These are phyloP conservation scores for Halophytophthora polymorphica DNA, from an alignment of 352 stramenopile species.

Conservation along the genomic window DNA sequence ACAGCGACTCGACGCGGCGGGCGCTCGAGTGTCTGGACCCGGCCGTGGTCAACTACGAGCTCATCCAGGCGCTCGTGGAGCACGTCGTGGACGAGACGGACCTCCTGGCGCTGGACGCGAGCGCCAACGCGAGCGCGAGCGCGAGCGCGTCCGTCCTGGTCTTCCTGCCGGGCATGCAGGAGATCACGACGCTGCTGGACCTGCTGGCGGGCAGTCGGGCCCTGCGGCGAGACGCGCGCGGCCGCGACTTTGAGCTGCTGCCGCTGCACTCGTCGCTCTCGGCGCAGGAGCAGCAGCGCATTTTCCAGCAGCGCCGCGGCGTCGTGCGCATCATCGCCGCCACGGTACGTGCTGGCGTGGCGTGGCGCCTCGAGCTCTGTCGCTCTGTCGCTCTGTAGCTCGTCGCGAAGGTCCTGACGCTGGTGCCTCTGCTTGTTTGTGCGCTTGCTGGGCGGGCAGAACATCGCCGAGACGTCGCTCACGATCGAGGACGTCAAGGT, in stretches of 20 bases:
- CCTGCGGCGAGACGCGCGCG: slow-evolving; percentile 34
- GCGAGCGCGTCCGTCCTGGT: slow-evolving; percentile 91
- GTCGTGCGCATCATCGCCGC: slow-evolving; percentile 93
- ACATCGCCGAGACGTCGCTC: slow-evolving; percentile 96
- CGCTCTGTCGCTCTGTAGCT: too few species aligned
- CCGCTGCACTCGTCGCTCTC: slow-evolving; percentile 94
- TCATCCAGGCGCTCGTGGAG: slow-evolving; percentile 89
- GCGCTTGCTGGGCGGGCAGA: too few species aligned
- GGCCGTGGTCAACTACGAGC: slow-evolving; percentile 93
- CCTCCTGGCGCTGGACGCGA: slow-evolving; percentile 23
- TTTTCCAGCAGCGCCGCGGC: slow-evolving; percentile 79
- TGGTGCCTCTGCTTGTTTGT: too few species aligned
- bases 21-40: slow-evolving; percentile 86
- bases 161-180: slow-evolving; percentile 93
- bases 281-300: slow-evolving; percentile 89
- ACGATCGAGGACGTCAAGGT: slow-evolving; percentile 94
- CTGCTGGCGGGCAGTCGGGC: slow-evolving; percentile 54
- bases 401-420: too few species aligned
- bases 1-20: slow-evolving; percentile 85
- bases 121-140: slow-evolving; percentile 2
- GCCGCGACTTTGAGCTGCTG: slow-evolving; percentile 66
- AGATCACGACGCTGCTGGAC: slow-evolving; percentile 90
- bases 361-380: too few species aligned
- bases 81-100: slow-evolving; percentile 65
- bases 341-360: too few species aligned